Evolutionary conservation across 345 rosid genomes (phyloP).

Genomic region (Syzygium aromaticum): DNA sequence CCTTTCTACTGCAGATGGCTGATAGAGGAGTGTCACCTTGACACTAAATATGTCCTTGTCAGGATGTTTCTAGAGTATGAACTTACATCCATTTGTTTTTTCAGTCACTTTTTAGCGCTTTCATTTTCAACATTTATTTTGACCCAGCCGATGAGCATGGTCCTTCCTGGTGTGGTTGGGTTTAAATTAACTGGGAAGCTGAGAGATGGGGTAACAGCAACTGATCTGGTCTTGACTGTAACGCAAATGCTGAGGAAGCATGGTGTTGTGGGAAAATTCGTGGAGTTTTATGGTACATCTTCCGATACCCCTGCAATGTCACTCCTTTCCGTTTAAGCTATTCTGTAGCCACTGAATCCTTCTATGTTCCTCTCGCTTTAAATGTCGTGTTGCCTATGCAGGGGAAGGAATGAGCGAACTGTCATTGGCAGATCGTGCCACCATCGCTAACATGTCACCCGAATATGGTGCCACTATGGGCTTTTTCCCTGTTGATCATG

Average conservation of each 20-base stretch:
- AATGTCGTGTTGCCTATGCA: constrained; percentile 11
- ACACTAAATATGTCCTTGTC: neutral
- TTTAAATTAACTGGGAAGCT: constrained; percentile 72
- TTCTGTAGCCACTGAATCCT: neutral
- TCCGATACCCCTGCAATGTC: neutral
- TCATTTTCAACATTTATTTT: neutral
- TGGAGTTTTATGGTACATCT: constrained; percentile 60
- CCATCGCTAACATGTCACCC: constrained; percentile 97
- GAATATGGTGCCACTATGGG: constrained; percentile 99
- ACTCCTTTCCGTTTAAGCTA: neutral
- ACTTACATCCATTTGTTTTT: neutral
- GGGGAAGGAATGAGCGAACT: constrained; percentile 88
- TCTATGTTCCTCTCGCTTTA: neutral
- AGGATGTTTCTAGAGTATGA: neutral
- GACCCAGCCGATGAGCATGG: constrained; percentile 98
- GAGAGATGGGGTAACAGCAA: constrained; percentile 85
- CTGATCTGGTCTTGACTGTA: constrained; percentile 89
- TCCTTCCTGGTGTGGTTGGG: constrained; percentile 95
- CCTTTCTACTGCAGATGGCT: neutral
- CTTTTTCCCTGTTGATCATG: constrained; percentile 93
- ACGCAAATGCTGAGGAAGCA: constrained; percentile 95
- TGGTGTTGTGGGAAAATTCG: constrained; percentile 96
- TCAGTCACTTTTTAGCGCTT: neutral
- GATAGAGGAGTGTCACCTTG: neutral
- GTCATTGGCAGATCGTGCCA: constrained; percentile 94